Conservation (phyloP, 495 filamentous ascomycete genomes). For the Aspergillus wentii region DNA sequence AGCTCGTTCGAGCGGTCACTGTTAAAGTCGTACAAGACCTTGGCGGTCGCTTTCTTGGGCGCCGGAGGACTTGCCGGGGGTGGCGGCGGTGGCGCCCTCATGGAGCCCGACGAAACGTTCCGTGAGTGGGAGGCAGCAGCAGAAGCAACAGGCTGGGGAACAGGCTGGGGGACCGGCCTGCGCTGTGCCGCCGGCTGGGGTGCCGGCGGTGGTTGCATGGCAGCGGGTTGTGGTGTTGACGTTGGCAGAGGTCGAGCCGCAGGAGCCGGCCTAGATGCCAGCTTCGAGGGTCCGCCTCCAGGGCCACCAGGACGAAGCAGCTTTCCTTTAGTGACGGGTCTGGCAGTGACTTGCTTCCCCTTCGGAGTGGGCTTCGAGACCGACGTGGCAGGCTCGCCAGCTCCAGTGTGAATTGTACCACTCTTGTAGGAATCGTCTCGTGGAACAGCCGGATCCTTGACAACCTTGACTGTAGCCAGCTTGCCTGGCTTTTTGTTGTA, state of each 20-base stretch:
- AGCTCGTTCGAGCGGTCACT: constrained; percentile 78
- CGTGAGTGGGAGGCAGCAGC: constrained; percentile 44
- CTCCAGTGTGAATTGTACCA: constrained; percentile 78
- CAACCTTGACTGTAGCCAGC: constrained; percentile 73
- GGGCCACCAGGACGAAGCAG: constrained; percentile 88
- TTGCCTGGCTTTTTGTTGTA: constrained; percentile 99
- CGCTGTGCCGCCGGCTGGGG: constrained; percentile 37
- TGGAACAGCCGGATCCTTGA: constrained; percentile 75
- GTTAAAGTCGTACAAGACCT: constrained; percentile 83
- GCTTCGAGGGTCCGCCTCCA: constrained; percentile 70
- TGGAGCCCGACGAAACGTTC: constrained; percentile 48
- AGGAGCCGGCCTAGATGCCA: constrained; percentile 49
- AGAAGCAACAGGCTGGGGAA: constrained; percentile 45
- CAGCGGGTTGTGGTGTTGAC: constrained; percentile 38
- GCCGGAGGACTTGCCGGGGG: constrained; percentile 61
- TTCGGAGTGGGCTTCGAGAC: constrained; percentile 81
- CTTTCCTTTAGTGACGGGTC: constrained; percentile 85
- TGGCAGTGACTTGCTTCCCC: constrained; percentile 73
- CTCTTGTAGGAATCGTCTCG: constrained; percentile 89
- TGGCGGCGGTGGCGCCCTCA: constrained; percentile 65
- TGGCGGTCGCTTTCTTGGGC: constrained; percentile 68
- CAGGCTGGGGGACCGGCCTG: constrained; percentile 16
- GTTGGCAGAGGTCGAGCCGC: constrained; percentile 35
- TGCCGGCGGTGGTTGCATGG: constrained; percentile 40
- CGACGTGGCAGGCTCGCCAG: constrained; percentile 78